Percentiles rank a stretch among this genome's conserved stretches.
Evolutionary conservation across 345 rosid genomes (phyloP).

Genomic region (Microcos paniculata): DNA sequence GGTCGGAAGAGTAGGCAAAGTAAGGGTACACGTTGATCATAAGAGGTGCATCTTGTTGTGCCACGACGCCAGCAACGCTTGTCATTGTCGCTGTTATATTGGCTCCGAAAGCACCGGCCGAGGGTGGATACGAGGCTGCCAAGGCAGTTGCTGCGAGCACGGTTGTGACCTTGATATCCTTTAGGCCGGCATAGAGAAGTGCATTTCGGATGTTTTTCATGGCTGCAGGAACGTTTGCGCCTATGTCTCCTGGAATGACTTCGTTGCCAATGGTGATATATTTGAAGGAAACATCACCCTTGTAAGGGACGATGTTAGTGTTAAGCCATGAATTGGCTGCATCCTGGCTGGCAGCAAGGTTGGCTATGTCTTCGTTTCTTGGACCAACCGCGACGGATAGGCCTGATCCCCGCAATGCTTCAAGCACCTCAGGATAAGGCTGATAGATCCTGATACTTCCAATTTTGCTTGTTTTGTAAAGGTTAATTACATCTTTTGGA

Average conservation of each 20-base stretch:
- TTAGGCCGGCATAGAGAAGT: constrained; percentile 17
- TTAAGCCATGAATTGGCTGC: constrained; percentile 31
- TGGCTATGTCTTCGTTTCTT: constrained; percentile 30
- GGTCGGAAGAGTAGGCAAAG: constrained; percentile 34
- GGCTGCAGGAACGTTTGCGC: constrained; percentile 12
- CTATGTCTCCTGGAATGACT: constrained; percentile 31
- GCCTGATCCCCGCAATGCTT: constrained; percentile 27
- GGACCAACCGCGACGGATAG: constrained; percentile 29
- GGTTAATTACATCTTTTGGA: constrained; percentile 28
- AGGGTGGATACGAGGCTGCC: constrained; percentile 42
- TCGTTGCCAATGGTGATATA: constrained; percentile 42
- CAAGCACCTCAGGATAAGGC: constrained; percentile 30
- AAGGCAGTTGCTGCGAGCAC: constrained; percentile 19
- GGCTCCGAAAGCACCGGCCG: constrained; percentile 23
- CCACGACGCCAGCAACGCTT: constrained; percentile 16
- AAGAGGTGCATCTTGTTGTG: constrained; percentile 26
- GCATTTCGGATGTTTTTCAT: constrained; percentile 29
- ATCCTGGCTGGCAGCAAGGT: constrained; percentile 17
- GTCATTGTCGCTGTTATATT: constrained; percentile 16
- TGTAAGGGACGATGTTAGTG: constrained; percentile 26
- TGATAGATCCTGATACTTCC: constrained; percentile 33
- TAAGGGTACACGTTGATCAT: constrained; percentile 43
- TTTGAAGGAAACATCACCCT: constrained; percentile 21
- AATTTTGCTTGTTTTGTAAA: constrained; percentile 27
- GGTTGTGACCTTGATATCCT: constrained; percentile 22